Base-by-base conservation (phyloP, 495 filamentous ascomycete genomes). In the Penicillium nucicola region DNA sequence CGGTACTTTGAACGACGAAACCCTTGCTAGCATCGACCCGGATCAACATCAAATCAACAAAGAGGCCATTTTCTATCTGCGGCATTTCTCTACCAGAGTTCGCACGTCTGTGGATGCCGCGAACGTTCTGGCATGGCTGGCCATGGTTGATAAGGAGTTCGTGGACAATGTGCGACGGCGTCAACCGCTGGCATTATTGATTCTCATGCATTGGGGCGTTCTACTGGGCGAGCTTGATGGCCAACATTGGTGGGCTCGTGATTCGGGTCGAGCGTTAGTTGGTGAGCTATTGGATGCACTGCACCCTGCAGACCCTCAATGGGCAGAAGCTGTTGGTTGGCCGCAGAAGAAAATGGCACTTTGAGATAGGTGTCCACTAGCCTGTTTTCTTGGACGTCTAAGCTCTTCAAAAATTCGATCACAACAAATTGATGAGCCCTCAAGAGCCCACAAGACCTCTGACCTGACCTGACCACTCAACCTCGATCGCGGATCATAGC, bases 181-280 rank as follows among this genome's bases (percentile, higher is more conserved):
- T 2, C 57, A 62, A 32, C 66, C 70, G 1, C 42, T 72, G 13
- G 46, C 65, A 2, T 32, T 74, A 14, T 35, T 74, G 15, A 64
- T 69, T 22, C 56, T 74, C 4, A 70, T 69, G 61, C 62, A 74
- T 32, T 74, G 70, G 70, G 67, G 65, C 0, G 64, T 67, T 8
- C 41, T 74, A 0, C 47, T 74, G 0, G 53, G 58, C 9, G 60
- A 65, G 42, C 53, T 74, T n/a, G 61, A 69, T 52, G 67, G 62
- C 2, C 50, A 58, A 10, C 40, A 60, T 34, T 74, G 69, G 70
- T 74, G 70, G 70, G 70, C 69, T 18, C 61, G 54, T 20, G 58
- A 62, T 3, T 68, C 69, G 8, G 70, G 67, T 0, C 53, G 50
- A 12, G 62, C 57, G 8, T 53, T 74, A n/a, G 56, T 70, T 4